phyloP scores from a whole-genome alignment of 305 asterid genomes.

The Solanum aculeatissimum region DNA sequence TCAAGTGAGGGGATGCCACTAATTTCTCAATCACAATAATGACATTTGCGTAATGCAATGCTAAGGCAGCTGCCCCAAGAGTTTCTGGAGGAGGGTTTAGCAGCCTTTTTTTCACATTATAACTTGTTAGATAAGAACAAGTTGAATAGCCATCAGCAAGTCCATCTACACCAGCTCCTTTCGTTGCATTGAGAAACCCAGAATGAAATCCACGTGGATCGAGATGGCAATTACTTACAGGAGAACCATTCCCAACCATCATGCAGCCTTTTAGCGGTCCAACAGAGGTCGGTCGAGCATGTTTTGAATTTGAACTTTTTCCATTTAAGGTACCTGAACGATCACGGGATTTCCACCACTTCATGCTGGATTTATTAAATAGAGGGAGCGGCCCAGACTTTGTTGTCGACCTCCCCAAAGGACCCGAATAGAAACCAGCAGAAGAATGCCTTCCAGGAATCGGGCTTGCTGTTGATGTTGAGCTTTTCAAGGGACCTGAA shows the following conservation, averaged over 20 bases:
- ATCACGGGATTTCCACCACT: slow-evolving; percentile 51
- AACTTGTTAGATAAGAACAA: slow-evolving; percentile 14
- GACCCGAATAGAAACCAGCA: slow-evolving; percentile 46
- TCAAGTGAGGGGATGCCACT: slow-evolving; percentile 69
- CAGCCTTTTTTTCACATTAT: slow-evolving; percentile 30
- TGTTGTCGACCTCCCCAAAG: slow-evolving; percentile 35
- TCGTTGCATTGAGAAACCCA: neutral
- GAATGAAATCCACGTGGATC: slow-evolving; percentile 14
- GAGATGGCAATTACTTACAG: slow-evolving; percentile 7
- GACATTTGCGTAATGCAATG: slow-evolving; percentile 75
- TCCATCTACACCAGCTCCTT: neutral
- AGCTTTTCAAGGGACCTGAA: slow-evolving; percentile 53
- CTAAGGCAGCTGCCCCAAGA: slow-evolving; percentile 77
- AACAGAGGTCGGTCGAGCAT: slow-evolving; percentile 11
- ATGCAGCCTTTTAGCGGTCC: slow-evolving; percentile 31
- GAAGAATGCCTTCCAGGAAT: slow-evolving; percentile 23
- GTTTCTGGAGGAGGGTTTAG: slow-evolving; percentile 60
- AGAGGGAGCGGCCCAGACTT: slow-evolving; percentile 32
- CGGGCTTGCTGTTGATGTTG: slow-evolving; percentile 27
- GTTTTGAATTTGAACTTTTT: slow-evolving; percentile 25
- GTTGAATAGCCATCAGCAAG: slow-evolving; percentile 16
- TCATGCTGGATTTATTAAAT: slow-evolving; percentile 32
- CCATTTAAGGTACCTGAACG: slow-evolving; percentile 23
- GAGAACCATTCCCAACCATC: slow-evolving; percentile 25
- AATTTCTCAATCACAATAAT: slow-evolving; percentile 70